These are phyloP conservation scores for Boletus austroedulis DNA, from an alignment of 1,284 basidiomycete species.

Conservation along the genomic window DNA sequence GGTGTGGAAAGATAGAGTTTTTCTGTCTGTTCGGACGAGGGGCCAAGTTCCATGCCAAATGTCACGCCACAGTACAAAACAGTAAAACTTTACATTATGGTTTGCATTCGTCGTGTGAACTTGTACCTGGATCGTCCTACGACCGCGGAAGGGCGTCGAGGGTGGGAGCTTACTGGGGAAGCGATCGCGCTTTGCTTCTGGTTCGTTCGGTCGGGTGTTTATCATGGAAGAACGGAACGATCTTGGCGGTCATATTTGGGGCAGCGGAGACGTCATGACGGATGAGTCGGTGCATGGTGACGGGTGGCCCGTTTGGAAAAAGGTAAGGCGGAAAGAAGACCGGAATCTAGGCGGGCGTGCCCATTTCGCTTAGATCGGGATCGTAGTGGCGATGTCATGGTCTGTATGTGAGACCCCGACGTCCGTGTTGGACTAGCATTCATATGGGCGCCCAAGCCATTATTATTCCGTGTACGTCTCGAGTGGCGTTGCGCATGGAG, in stretches of 20 bases:
- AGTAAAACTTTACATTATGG: constrained; percentile 28
- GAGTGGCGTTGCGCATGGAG: constrained; percentile 2
- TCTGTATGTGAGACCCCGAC: constrained; percentile 13
- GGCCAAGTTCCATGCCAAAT: constrained; percentile 1
- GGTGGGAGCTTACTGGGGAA: constrained; percentile 4
- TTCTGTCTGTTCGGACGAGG: constrained; percentile 3
- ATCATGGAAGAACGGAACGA: background rate
- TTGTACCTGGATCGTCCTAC: constrained; percentile 34
- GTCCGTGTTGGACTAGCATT: no score
- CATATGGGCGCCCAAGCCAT: background rate
- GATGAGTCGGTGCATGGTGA: background rate
- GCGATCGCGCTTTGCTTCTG: background rate
- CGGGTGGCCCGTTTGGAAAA: background rate
- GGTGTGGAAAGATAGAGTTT: constrained; percentile 9
- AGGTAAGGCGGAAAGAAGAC: constrained; percentile 12
- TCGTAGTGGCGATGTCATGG: constrained; percentile 28
- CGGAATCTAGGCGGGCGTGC: constrained; percentile 12
- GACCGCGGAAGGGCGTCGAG: constrained; percentile 27
- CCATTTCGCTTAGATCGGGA: constrained; percentile 33
- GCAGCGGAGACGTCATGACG: background rate
- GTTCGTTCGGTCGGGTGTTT: background rate
- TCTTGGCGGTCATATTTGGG: background rate
- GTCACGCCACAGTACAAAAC: constrained; percentile 22
- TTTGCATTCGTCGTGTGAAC: constrained; percentile 11
- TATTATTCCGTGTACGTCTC: no score